Conservation (phyloP, 108 stramenopile species). For the Pseudonitzschia multistriata region DNA sequence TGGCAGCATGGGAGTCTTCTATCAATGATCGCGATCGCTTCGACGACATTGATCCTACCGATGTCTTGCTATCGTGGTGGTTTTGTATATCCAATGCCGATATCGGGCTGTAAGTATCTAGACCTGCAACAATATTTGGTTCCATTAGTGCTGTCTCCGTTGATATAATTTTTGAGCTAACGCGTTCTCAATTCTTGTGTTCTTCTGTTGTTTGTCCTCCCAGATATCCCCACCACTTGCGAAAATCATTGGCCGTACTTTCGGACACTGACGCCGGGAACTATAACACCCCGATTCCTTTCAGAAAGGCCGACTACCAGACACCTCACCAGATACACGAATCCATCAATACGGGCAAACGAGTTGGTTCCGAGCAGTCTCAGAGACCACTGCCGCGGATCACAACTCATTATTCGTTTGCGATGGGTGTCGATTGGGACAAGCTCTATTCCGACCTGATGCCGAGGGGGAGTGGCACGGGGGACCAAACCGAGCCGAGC, state of each 20-base stretch:
- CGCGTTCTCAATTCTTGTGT: not conserved
- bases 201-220: not conserved
- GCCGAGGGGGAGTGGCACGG: not conserved
- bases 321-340: slow-evolving; percentile 18
- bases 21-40: not conserved
- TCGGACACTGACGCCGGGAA: slow-evolving; percentile 23
- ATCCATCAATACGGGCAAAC: not conserved
- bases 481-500: not conserved
- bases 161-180: not conserved
- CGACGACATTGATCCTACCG: slow-evolving; percentile 1
- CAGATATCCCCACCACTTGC: slow-evolving; percentile 5
- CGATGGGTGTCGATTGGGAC: slow-evolving; percentile 8
- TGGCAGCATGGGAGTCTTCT: not conserved
- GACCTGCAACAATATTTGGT: not conserved
- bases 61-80: slow-evolving; percentile 16
- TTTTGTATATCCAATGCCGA: not conserved
- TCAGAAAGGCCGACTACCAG: slow-evolving; percentile 8
- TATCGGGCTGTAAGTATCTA: not conserved
- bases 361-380: not conserved
- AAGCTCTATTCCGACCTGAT: not conserved
- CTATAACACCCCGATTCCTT: slow-evolving; percentile 20
- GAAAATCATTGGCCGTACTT: slow-evolving; percentile 9
- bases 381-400: slow-evolving; percentile 7
- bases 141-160: not conserved
- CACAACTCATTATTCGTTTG: slow-evolving; percentile 4